Base-by-base conservation (phyloP, 2,329 filamentous ascomycete genomes). In the Neoarthrinium moseri region DNA sequence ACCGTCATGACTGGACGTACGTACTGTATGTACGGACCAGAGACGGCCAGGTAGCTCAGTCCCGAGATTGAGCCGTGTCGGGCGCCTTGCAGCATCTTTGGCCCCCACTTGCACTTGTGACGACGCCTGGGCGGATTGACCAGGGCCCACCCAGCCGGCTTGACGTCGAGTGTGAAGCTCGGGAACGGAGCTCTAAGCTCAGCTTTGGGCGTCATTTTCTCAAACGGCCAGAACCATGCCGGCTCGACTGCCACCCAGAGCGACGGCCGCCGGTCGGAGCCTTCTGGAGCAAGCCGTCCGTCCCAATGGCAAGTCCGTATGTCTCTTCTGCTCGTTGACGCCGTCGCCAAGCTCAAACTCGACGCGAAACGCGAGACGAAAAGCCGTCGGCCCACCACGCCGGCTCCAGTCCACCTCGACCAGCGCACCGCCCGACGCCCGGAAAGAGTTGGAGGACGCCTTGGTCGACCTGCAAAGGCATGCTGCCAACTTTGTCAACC, bases 401-500 rank as follows among this genome's bases (percentile, higher is more conserved):
- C 54, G 62, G 12, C 53, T 56, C 49, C 36, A 55, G 37, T 55
- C 52, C 22, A 63, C 59, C 18, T 27, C 37, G 37, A 48, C 49
- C 21, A 38, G 42, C 24, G 47, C 35, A 43, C 12, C 43, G 22
- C n/a, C 26, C 10, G 45, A 71, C 46, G 61, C 71, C 12, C 71
- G 77, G 32, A 57, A 68, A 45, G 77, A 86, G 53, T 77, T 89
- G 5, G 74, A 85, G 51, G 66, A 74, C 34, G 71, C 80, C 3
- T 70, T 91, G 1, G 63, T 74, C 2, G 74, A 79, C 18, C 72
- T 92, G 3, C 76, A 86, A 56, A 78, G 77, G 42, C 70, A 79
- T 39, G 81, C 82, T 2, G 74, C 80, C 20, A 77, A 74, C 47
- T 77, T 83, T 55, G 74, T 87, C 43, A 86, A 86, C 57, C 74